These are phyloP conservation scores for Cardamine chenopodiifolia DNA, from an alignment of 345 rosid genomes.

Conservation along the genomic window DNA sequence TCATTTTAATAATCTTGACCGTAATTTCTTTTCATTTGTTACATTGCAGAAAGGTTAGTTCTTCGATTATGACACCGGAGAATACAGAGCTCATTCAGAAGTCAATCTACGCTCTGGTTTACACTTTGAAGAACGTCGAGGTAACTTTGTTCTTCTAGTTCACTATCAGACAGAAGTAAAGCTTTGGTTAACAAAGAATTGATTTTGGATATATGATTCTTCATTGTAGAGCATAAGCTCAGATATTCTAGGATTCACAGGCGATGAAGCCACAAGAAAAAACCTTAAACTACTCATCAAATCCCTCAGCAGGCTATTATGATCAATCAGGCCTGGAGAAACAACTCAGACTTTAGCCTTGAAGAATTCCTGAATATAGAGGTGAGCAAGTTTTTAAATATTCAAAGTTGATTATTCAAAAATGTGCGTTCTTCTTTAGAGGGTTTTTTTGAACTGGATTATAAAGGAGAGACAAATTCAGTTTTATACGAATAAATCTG, in stretches of 20 bases:
- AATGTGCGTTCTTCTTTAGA: slow-evolving; percentile 21
- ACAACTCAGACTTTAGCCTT: slow-evolving; percentile 3
- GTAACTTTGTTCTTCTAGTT: slow-evolving; percentile 43
- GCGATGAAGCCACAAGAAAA: slow-evolving; percentile 85
- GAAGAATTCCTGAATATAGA: neutral
- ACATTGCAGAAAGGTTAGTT: slow-evolving; percentile 62
- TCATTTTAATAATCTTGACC: neutral
- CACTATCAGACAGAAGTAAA: neutral
- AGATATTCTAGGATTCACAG: slow-evolving; percentile 96
- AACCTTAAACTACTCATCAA: slow-evolving; percentile 88
- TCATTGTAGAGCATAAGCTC: slow-evolving; percentile 87
- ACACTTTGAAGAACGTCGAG: slow-evolving; percentile 94
- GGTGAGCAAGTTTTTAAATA: slow-evolving; percentile 28
- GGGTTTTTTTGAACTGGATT: neutral
- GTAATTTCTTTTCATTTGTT: neutral
- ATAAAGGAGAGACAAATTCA: slow-evolving; percentile 15
- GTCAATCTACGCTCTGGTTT: slow-evolving; percentile 80
- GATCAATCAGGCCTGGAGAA: slow-evolving; percentile 37
- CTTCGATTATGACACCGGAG: slow-evolving; percentile 91
- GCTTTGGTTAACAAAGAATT: neutral
- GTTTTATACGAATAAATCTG: slow-evolving; percentile 29
- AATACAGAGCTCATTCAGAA: slow-evolving; percentile 82
- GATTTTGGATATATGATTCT: slow-evolving; percentile 8
- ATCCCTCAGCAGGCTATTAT: slow-evolving; percentile 91
- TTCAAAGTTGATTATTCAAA: slow-evolving; percentile 7